phyloP scores from a whole-genome alignment of 1,139 yeast species.

The Tardiomyces digboiensis region DNA sequence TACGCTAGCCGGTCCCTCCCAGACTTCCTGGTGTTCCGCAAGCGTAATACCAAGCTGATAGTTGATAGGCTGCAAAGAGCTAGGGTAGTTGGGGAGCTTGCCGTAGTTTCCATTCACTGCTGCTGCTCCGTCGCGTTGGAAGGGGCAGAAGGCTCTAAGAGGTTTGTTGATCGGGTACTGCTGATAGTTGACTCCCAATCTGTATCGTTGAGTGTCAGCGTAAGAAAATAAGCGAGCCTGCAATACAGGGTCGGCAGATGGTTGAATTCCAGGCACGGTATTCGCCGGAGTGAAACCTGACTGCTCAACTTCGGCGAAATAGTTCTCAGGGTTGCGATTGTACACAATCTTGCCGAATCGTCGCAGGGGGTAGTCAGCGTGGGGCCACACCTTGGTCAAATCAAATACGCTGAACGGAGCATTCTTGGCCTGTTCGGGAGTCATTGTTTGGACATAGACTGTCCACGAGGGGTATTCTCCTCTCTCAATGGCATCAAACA shows the following conservation, averaged over 20 bases:
- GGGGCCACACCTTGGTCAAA: constrained; percentile 77
- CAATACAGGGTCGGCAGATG: constrained; percentile 81
- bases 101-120: constrained; percentile 69
- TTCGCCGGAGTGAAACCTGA: constrained; percentile 79
- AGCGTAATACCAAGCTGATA: too few species aligned
- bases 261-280: constrained; percentile 75
- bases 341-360: constrained; percentile 60
- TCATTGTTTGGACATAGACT: constrained; percentile 61
- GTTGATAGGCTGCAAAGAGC: constrained; percentile 33
- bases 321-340: constrained; percentile 67
- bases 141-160: constrained; percentile 8
- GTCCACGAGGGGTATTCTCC: constrained; percentile 61
- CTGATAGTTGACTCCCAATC: constrained; percentile 60
- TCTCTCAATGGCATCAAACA: constrained; percentile 46
- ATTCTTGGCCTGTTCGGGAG: constrained; percentile 58
- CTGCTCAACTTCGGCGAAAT: constrained; percentile 77
- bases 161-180: constrained; percentile 61
- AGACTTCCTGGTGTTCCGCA: too few species aligned
- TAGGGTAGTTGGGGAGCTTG: constrained; percentile 45
- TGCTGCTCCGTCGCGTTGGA: constrained; percentile 74
- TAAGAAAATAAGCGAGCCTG: constrained; percentile 81
- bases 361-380: constrained; percentile 64
- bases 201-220: constrained; percentile 69
- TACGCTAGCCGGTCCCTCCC: too few species aligned
- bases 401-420: constrained; percentile 46